Evolutionary conservation across 495 filamentous ascomycete species (phyloP).

Genomic region (Talaromyces stipitatus): DNA sequence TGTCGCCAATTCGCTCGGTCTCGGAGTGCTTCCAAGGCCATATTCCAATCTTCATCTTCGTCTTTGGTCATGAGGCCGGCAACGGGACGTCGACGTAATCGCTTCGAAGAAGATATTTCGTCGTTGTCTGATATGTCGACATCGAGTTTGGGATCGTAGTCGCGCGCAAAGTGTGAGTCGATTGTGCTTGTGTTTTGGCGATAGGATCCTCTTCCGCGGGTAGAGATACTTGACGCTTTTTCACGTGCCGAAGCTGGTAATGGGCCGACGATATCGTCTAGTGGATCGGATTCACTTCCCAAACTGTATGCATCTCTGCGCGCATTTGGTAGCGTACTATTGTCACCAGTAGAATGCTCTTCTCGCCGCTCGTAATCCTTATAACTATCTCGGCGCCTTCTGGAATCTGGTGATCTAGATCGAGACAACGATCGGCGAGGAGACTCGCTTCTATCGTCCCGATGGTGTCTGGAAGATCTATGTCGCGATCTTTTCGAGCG

Average conservation of each 20-base stretch:
- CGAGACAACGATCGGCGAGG: constrained; percentile 22
- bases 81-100: constrained; percentile 27
- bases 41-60: constrained; percentile 67
- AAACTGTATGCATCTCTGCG: not conserved
- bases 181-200: constrained; percentile 54
- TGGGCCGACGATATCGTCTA: constrained; percentile 77
- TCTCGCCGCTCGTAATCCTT: not conserved
- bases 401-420: constrained; percentile 30
- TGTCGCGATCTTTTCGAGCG: not conserved
- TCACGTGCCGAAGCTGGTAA: constrained; percentile 44
- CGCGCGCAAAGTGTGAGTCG: constrained; percentile 67
- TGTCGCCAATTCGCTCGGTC: constrained; percentile 77
- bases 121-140: constrained; percentile 48
- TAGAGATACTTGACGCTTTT: constrained; percentile 33
- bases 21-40: constrained; percentile 71
- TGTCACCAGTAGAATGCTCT: not conserved
- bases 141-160: constrained; percentile 73
- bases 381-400: not conserved
- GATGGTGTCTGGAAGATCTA: constrained; percentile 9
- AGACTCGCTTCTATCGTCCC: constrained; percentile 15
- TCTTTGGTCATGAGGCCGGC: constrained; percentile 35
- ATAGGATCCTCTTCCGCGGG: constrained; percentile 71
- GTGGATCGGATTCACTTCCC: constrained; percentile 59
- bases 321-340: not conserved
- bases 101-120: constrained; percentile 11